phyloP scores from a whole-genome alignment of 202 grass and related monocot genomes.

The Zoysia matrella region DNA sequence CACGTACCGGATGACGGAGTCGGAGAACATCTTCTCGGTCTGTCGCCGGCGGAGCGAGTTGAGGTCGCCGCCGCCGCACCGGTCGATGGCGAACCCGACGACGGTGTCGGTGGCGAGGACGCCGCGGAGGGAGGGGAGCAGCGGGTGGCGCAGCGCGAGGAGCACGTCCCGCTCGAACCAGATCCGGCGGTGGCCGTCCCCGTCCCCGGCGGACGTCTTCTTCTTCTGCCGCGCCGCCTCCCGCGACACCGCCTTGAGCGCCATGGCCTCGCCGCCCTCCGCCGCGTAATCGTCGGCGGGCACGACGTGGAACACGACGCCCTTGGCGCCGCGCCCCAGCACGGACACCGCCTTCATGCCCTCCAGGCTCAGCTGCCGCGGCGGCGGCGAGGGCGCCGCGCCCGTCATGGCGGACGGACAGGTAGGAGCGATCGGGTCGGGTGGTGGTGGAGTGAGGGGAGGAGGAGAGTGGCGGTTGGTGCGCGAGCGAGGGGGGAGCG shows the following conservation, averaged over 20 bases:
- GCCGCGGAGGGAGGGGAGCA: constrained; percentile 82
- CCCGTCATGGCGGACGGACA: constrained; percentile 42
- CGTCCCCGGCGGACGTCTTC: constrained; percentile 15
- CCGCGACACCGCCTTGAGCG: constrained; percentile 89
- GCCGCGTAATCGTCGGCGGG: background rate
- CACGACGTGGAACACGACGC: constrained; percentile 87
- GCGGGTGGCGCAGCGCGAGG: constrained; percentile 63
- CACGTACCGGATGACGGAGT: constrained; percentile 76
- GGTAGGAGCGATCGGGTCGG: background rate
- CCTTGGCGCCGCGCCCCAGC: constrained; percentile 93
- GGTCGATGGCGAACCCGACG: constrained; percentile 87
- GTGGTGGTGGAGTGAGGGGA: constrained; percentile 1
- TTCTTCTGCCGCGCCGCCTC: constrained; percentile 68
- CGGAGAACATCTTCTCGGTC: constrained; percentile 99
- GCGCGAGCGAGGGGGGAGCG: background rate
- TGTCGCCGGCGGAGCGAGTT: constrained; percentile 76
- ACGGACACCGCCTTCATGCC: constrained; percentile 73
- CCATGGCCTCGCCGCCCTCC: constrained; percentile 39
- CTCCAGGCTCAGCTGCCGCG: constrained; percentile 58
- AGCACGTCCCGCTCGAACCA: constrained; percentile 98
- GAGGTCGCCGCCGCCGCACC: constrained; percentile 88
- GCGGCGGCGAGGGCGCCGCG: constrained; percentile 17
- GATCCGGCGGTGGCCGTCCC: constrained; percentile 78
- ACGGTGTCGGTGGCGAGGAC: constrained; percentile 86
- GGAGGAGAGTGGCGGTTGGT: constrained; percentile 31